A percentile compares a stretch with the other conserved stretches of the same genome.
These are phyloP conservation scores for Coemansia sp. DNA, from an alignment of 192 early-diverging fungal genomes.

Conservation along the genomic window DNA sequence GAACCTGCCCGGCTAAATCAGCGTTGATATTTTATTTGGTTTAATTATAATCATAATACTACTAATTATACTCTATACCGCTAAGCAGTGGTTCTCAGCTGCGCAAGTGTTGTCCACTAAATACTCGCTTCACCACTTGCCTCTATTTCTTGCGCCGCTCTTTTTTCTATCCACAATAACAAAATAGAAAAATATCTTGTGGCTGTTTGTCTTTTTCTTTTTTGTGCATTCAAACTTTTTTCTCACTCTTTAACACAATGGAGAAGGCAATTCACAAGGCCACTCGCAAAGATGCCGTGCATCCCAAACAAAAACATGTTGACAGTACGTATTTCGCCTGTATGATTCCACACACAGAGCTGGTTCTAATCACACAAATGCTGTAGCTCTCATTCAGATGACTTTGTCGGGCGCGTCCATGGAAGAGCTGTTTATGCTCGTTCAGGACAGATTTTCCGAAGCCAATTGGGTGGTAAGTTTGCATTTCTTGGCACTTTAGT, in stretches of 20 bases:
- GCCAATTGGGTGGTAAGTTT: constrained; percentile 54
- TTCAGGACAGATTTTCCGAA: constrained; percentile 55
- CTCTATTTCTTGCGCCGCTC: too few relatives aligned
- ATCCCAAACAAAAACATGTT: constrained; percentile 58
- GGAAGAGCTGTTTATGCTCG: constrained; percentile 53
- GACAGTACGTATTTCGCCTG: constrained; percentile 39
- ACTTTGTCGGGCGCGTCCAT: constrained; percentile 48
- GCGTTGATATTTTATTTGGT: not conserved
- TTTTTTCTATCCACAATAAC: too few relatives aligned
- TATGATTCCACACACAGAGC: not conserved
- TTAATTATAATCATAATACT: not conserved
- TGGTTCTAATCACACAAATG: not conserved
- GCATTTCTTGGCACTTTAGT: not conserved
- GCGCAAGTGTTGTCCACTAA: too few relatives aligned
- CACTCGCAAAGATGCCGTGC: constrained; percentile 53
- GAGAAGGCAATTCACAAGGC: constrained; percentile 59
- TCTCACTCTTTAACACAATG: constrained; percentile 21
- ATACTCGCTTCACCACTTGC: too few relatives aligned
- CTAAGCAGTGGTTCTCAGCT: too few relatives aligned
- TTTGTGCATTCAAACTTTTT: not conserved
- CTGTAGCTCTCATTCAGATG: constrained; percentile 55
- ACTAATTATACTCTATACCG: not conserved
- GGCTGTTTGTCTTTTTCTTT: too few relatives aligned
- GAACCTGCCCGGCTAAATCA: constrained; percentile 23
- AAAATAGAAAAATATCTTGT: too few relatives aligned